Conservation (phyloP, 2,329 filamentous ascomycete species). For the Rhinocladiella similis region DNA sequence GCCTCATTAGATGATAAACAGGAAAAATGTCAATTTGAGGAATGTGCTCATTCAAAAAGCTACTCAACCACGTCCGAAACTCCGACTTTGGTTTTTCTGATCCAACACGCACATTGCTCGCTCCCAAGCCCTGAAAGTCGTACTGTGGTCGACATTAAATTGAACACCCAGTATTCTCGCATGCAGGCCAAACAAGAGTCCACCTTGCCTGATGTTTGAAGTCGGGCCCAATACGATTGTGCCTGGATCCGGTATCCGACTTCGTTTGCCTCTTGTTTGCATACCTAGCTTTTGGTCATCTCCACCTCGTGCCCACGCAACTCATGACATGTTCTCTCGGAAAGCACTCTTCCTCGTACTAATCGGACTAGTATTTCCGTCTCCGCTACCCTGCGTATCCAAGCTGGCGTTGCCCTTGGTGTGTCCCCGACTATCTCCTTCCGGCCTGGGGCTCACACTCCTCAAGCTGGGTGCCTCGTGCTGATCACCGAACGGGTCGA, state of each 20-base stretch:
- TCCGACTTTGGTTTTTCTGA: neutral
- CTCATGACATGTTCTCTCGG: slow-evolving; percentile 24
- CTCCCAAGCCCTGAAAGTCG: neutral
- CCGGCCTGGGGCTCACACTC: slow-evolving; percentile 75
- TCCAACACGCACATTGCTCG: neutral
- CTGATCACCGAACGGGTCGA: slow-evolving; percentile 72
- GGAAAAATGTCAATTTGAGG: neutral
- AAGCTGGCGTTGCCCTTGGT: slow-evolving; percentile 42
- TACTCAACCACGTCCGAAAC: neutral
- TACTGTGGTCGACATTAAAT: neutral
- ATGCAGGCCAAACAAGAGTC: neutral
- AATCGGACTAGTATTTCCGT: slow-evolving; percentile 27
- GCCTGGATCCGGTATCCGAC: neutral
- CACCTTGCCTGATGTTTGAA: neutral
- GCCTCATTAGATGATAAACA: no score
- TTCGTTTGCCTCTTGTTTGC: neutral
- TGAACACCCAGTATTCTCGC: neutral
- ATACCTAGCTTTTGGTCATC: neutral
- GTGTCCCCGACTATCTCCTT: slow-evolving; percentile 46
- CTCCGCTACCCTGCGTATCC: slow-evolving; percentile 31
- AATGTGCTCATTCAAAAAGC: neutral
- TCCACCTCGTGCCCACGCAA: neutral
- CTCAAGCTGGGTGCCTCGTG: slow-evolving; percentile 64
- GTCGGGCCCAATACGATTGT: neutral
- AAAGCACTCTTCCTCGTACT: slow-evolving; percentile 31